Evolutionary conservation across 2,329 filamentous ascomycete genomes (phyloP), one percentile per base, ranked within the genome.

Genomic region (Dactylellina drechsleri): DNA sequence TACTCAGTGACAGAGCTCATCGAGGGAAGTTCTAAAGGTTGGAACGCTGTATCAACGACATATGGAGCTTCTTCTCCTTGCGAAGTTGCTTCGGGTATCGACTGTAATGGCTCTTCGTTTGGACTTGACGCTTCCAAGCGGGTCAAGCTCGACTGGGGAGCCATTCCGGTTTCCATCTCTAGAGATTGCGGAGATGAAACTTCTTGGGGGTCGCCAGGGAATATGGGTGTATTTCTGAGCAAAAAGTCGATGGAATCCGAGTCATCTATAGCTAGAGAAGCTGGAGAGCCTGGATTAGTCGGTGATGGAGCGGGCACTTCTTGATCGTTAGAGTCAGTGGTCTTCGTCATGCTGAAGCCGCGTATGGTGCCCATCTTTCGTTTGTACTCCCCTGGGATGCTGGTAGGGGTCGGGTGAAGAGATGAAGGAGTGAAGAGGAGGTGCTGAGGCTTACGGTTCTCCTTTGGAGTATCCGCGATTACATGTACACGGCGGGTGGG

Each of bases 241-340:
- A 74, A 28, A n/a, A 56, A 64, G 20, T 67, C 70, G 52, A 64
- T 52, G 41, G 70, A 74, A n/a, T 74, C 70, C n/a, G 70, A 67
- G 40, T 74, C 70, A 16, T 67, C 62, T 41, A 31, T 64, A 41
- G 47, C 50, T 16, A 28, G n/a, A 13, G 20, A n/a, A 18, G 16
- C 47, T 18, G 47, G 6, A 23, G 47, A 23, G 20, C 12, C 20
- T 18, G 18, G n/a, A 8, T 36, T 36, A 5, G 10, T 36, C 4
- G 47, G 18, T n/a, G 47, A n/a, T 1, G 47, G 8, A 13, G 43
- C 10, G 36, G 28, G 16, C n/a, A n/a, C 23, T 8, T 13, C 68
- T 15, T 40, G 16, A 7, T 52, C 47, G 26, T 61, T 60, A 13
- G 26, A n/a, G 18, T 20, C 36, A 18, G 47, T 31, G 18, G 26